Evolutionary conservation across 2,329 filamentous ascomycete genomes (phyloP).

Genomic region (Scedosporium boydii): DNA sequence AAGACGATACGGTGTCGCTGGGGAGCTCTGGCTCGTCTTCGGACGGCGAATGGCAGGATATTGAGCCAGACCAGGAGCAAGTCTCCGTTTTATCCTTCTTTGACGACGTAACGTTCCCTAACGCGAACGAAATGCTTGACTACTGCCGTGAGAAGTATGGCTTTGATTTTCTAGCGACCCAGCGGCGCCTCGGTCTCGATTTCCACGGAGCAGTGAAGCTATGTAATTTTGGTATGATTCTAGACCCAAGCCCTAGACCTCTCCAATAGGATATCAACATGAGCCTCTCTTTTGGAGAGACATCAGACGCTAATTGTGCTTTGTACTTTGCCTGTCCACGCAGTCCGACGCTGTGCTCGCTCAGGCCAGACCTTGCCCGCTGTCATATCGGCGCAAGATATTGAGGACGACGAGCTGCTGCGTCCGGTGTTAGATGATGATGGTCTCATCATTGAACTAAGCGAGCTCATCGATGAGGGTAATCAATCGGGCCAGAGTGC

Average conservation of each 20-base stretch:
- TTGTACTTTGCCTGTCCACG: not conserved
- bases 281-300: not conserved
- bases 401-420: constrained; percentile 72
- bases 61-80: constrained; percentile 55
- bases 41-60: constrained; percentile 39
- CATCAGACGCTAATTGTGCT: not conserved
- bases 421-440: constrained; percentile 84
- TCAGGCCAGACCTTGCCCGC: constrained; percentile 38
- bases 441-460: constrained; percentile 76
- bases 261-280: not conserved
- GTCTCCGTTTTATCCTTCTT: constrained; percentile 58
- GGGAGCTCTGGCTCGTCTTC: constrained; percentile 9
- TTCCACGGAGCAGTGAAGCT: constrained; percentile 67
- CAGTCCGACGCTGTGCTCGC: constrained; percentile 38
- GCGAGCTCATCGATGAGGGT: constrained; percentile 55
- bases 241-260: not conserved
- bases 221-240: constrained; percentile 52
- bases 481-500: constrained; percentile 20
- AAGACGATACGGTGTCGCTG: constrained; percentile 5
- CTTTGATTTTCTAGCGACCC: constrained; percentile 57
- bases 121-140: constrained; percentile 54
- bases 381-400: constrained; percentile 49
- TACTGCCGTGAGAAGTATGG: constrained; percentile 56
- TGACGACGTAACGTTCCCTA: constrained; percentile 55
- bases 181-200: constrained; percentile 52